These are phyloP conservation scores for Diddensiella santjacobensis DNA, from an alignment of 805 yeast genomes.

Conservation along the genomic window DNA sequence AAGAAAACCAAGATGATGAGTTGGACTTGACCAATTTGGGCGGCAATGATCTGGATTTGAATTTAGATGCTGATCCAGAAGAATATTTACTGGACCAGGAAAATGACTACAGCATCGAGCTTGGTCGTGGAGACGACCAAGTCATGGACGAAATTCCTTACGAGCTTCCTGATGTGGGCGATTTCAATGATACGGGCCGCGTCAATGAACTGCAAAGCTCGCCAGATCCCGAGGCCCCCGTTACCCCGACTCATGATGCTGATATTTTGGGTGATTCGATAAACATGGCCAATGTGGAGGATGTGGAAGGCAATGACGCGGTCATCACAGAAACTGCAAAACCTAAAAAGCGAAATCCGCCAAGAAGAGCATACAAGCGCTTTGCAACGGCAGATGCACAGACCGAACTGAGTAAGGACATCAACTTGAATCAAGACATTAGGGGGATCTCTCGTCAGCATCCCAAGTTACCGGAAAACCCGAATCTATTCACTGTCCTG, in stretches of 20 bases:
- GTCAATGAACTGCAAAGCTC: slow-evolving; percentile 8
- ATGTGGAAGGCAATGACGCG: neutral
- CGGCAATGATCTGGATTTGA: slow-evolving; percentile 48
- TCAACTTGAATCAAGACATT: slow-evolving; percentile 26
- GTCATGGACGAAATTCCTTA: slow-evolving; percentile 5
- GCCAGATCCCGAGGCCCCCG: slow-evolving; percentile 12
- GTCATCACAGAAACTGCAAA: neutral
- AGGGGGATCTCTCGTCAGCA: slow-evolving; percentile 13
- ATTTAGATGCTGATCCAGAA: slow-evolving; percentile 29
- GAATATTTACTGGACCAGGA: slow-evolving; percentile 25
- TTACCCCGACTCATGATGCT: slow-evolving; percentile 13
- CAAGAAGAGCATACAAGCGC: neutral
- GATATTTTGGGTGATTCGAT: slow-evolving; percentile 12
- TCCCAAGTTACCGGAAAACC: slow-evolving; percentile 16
- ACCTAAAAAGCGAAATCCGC: neutral
- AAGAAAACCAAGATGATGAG: slow-evolving; percentile 25
- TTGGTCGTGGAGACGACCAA: slow-evolving; percentile 25
- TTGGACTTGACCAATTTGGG: slow-evolving; percentile 33
- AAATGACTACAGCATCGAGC: slow-evolving; percentile 41
- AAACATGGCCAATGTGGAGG: slow-evolving; percentile 11
- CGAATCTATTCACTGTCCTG: slow-evolving; percentile 5
- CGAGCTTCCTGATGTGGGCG: slow-evolving; percentile 3
- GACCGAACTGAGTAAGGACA: slow-evolving; percentile 40
- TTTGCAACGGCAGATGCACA: slow-evolving; percentile 39
- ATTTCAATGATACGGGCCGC: slow-evolving; percentile 3